phyloP scores from a whole-genome alignment of 2,329 filamentous ascomycete genomes.

The Stemphylium vesicarium region DNA sequence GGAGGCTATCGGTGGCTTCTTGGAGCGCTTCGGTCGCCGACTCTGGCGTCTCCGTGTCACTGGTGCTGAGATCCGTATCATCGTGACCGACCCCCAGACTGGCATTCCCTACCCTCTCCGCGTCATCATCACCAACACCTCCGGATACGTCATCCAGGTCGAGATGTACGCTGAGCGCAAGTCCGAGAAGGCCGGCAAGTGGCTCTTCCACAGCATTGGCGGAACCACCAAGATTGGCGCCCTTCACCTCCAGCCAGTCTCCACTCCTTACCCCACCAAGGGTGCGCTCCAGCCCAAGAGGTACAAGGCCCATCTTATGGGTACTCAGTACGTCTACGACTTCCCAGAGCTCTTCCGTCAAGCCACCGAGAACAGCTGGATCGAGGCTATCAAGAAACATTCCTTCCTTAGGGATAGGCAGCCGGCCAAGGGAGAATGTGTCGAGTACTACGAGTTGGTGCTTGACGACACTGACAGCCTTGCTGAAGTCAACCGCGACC shows the following conservation, averaged over 20 bases:
- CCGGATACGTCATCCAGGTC: constrained; percentile 95
- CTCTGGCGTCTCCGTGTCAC: constrained; percentile 96
- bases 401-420: constrained; percentile 78
- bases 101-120: constrained; percentile 89
- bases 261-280: constrained; percentile 94
- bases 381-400: constrained; percentile 74
- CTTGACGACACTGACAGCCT: constrained; percentile 93
- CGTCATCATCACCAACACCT: constrained; percentile 97
- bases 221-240: constrained; percentile 93
- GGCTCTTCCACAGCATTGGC: constrained; percentile 98
- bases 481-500: constrained; percentile 90
- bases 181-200: constrained; percentile 91
- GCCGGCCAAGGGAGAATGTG: constrained; percentile 85
- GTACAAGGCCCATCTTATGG: constrained; percentile 99
- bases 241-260: constrained; percentile 91
- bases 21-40: constrained; percentile 93
- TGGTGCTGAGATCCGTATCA: constrained; percentile 96
- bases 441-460: constrained; percentile 92
- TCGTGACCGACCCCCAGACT: constrained; percentile 88
- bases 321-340: constrained; percentile 98
- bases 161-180: constrained; percentile 98
- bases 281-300: constrained; percentile 98
- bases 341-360: constrained; percentile 99
- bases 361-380: constrained; percentile 95
- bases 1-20: constrained; percentile 89